These are phyloP conservation scores for Celoporthe dispersa DNA, from an alignment of 2,329 filamentous ascomycete genomes.

Conservation along the genomic window DNA sequence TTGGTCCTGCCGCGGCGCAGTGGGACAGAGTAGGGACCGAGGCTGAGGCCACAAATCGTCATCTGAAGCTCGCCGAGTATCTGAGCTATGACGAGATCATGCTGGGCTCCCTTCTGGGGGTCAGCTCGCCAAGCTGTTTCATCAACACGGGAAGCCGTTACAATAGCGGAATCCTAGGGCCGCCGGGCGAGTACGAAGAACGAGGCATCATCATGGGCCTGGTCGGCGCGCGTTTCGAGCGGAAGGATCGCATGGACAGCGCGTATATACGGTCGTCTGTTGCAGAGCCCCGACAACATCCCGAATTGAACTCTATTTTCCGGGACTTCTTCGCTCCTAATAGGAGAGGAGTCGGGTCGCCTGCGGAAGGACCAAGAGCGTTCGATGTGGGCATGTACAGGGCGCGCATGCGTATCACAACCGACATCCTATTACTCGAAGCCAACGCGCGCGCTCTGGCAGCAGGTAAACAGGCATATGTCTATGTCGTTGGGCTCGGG, in stretches of 20 bases:
- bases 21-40: conserved; percentile 21
- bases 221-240: conserved; percentile 41
- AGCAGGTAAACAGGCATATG: conserved; percentile 34
- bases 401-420: conserved; percentile 35
- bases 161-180: conserved; percentile 28
- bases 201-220: conserved; percentile 40
- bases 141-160: conserved; percentile 37
- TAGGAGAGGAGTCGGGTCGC: too few species aligned
- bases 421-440: conserved; percentile 38
- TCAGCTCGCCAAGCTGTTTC: conserved; percentile 39
- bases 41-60: conserved; percentile 25
- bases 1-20: background rate
- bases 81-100: conserved; percentile 43
- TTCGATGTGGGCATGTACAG: conserved; percentile 36
- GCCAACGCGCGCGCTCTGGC: conserved; percentile 35
- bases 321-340: background rate
- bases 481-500: conserved; percentile 40
- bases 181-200: conserved; percentile 32
- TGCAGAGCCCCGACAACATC: conserved; percentile 28
- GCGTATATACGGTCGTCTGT: conserved; percentile 17
- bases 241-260: conserved; percentile 37
- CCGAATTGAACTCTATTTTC: conserved; percentile 8
- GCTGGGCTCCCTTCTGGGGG: conserved; percentile 38
- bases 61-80: conserved; percentile 34
- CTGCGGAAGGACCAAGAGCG: background rate